Conservation (phyloP, 2,329 filamentous ascomycete species). For the Alternaria brassicae region DNA sequence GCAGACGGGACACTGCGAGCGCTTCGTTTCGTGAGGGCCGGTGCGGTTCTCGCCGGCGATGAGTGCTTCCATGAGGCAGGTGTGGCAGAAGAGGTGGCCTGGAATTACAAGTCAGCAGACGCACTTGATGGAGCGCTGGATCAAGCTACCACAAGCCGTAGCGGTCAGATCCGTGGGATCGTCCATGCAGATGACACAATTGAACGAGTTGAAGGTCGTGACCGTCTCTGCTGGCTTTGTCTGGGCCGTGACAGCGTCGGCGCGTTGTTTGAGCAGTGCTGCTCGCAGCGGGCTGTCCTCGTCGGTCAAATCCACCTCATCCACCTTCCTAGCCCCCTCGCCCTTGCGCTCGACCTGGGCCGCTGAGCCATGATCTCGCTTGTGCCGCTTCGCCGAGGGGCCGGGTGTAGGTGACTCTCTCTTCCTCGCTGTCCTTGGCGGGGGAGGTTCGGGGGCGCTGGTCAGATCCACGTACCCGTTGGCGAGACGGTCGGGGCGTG, state of each 20-base stretch:
- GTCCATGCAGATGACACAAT: constrained; percentile 71
- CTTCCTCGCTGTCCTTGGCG: constrained; percentile 23
- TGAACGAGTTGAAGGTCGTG: constrained; percentile 57
- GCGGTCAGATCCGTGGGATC: constrained; percentile 65
- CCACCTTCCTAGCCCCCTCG: constrained; percentile 42
- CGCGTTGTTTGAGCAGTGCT: constrained; percentile 60
- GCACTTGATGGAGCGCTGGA: neutral
- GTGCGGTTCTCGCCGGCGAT: constrained; percentile 61
- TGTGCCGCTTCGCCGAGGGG: constrained; percentile 43
- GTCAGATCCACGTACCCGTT: constrained; percentile 51
- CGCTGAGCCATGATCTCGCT: constrained; percentile 27
- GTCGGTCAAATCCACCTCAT: constrained; percentile 60
- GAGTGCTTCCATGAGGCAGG: constrained; percentile 67
- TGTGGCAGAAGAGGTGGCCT: constrained; percentile 71
- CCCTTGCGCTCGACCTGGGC: neutral
- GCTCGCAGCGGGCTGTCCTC: constrained; percentile 52
- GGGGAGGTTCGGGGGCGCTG: constrained; percentile 30
- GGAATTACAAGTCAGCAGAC: constrained; percentile 8
- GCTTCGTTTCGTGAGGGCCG: constrained; percentile 52
- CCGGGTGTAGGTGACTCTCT: constrained; percentile 34
- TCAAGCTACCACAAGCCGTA: constrained; percentile 64
- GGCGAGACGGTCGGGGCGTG: constrained; percentile 34
- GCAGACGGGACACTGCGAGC: constrained; percentile 58
- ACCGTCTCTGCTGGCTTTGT: constrained; percentile 49
- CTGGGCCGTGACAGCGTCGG: constrained; percentile 60